Evolutionary conservation across 2,329 filamentous ascomycete species (phyloP), one percentile per base, ranked within the genome.

Genomic region (Aspergillus sp.): DNA sequence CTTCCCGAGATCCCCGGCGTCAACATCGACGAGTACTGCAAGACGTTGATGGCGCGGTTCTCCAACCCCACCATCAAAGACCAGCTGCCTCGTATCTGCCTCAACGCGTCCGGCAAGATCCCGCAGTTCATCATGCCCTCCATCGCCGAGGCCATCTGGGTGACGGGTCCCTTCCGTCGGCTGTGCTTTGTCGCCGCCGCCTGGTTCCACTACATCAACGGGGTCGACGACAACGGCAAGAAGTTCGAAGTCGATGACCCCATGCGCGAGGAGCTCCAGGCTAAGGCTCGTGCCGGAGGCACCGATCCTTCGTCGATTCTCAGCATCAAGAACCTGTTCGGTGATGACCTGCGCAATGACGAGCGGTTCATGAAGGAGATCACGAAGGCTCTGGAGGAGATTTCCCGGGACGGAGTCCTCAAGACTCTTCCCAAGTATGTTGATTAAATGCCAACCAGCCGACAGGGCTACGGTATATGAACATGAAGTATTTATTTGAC

Each of bases 11-110:
- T 84, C 42, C 74, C 76, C 0, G 82, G 80, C 42, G 81, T 84
- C 60, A 71, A 82, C 65, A 79, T 84, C 54, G 81, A 84, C 63
- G 64, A 80, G 64, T 84, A 84, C 72, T 82, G 80, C 75, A 72
- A 77, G 61, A 84, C 81, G 0, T 78, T 84, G 49, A 78, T 84
- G 61, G 80, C 82, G 70, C 82, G 82, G 42, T 84, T 84, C 75
- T 79, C 80, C 67, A 84, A 84, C 79, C 81, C 82, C 0, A 83
- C 81, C 56, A 83, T 84, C 67, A 82, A 79, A 80, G 82, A 84
- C 60, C 81, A 83, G 72, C 75, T 84, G 57, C 78, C 80, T 45
- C 82, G 82, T 42, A 73, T 84, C 60, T 80, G 79, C 60, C 77
- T 84, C 22, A 80, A 80, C 68, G 81, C 77, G 22, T 83, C 81